phyloP scores from a whole-genome alignment of 768 basidiomycete genomes.

The Panaeolus cyanescens region DNA sequence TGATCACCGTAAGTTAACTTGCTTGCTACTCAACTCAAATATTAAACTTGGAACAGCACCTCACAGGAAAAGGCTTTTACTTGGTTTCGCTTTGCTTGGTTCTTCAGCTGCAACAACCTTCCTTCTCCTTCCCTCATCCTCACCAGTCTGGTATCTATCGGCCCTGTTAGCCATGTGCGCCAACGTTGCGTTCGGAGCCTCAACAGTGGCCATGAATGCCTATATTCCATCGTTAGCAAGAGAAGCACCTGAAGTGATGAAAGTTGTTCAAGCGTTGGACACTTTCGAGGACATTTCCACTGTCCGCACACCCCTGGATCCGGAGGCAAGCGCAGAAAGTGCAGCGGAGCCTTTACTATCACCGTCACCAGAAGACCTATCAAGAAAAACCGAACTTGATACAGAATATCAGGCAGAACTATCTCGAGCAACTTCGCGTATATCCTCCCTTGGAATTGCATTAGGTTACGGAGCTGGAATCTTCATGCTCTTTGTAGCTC shows the following conservation, averaged over 20 bases:
- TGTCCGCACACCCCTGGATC: conserved; percentile 13
- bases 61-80: conserved; percentile 77
- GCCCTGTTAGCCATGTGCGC: conserved; percentile 74
- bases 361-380: conserved; percentile 4
- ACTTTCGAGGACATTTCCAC: conserved; percentile 11
- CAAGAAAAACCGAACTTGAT: conserved; percentile 22
- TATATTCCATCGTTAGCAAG: conserved; percentile 79
- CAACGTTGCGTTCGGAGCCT: conserved; percentile 86
- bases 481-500: conserved; percentile 64
- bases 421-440: conserved; percentile 75
- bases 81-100: conserved; percentile 74
- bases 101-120: conserved; percentile 70
- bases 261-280: conserved; percentile 33
- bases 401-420: conserved; percentile 56
- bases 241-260: conserved; percentile 59
- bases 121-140: conserved; percentile 71
- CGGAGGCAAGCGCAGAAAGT: conserved; percentile 23
- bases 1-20: conserved; percentile 74
- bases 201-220: conserved; percentile 87
- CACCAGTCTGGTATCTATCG: conserved; percentile 66
- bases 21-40: not conserved
- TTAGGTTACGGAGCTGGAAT: conserved; percentile 88
- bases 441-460: conserved; percentile 86
- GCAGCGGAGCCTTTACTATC: conserved; percentile 41
- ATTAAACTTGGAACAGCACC: conserved; percentile 37